Evolutionary conservation across 768 basidiomycete species (phyloP).

Genomic region (Mycena galericulata): DNA sequence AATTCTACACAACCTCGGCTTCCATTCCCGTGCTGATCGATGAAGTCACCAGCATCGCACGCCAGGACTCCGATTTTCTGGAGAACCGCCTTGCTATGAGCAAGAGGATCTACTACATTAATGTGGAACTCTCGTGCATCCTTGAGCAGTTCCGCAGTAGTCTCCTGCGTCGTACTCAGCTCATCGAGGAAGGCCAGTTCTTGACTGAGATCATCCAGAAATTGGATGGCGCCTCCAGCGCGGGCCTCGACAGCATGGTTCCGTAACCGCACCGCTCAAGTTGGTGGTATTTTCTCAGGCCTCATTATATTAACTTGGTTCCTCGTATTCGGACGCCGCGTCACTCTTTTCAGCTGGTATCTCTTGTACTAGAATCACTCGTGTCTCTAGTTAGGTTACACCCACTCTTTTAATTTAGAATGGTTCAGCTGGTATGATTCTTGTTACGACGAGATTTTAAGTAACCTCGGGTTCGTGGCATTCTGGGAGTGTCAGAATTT

Average conservation of each 20-base stretch:
- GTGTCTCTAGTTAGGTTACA: too few species aligned
- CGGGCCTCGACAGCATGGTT: neutral
- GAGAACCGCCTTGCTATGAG: neutral
- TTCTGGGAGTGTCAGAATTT: too few species aligned
- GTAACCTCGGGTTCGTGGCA: too few species aligned
- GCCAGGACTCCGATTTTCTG: neutral
- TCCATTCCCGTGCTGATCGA: neutral
- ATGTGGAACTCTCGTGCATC: neutral
- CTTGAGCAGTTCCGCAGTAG: neutral
- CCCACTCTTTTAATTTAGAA: too few species aligned
- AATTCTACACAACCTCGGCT: neutral
- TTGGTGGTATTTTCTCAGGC: too few species aligned
- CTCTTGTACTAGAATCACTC: too few species aligned
- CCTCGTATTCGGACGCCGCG: too few species aligned
- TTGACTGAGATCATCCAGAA: neutral
- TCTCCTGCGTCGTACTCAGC: neutral
- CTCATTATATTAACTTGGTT: too few species aligned
- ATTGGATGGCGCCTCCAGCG: neutral
- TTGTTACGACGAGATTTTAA: too few species aligned
- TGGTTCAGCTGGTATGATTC: too few species aligned
- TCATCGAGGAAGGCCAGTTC: neutral
- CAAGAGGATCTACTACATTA: neutral
- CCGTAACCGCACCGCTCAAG: neutral
- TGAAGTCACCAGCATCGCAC: neutral
- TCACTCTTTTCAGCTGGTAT: too few species aligned